Evolutionary conservation across 2,329 filamentous ascomycete genomes (phyloP), one percentile per base, ranked within the genome.

Genomic region (Colletotrichum lupini): DNA sequence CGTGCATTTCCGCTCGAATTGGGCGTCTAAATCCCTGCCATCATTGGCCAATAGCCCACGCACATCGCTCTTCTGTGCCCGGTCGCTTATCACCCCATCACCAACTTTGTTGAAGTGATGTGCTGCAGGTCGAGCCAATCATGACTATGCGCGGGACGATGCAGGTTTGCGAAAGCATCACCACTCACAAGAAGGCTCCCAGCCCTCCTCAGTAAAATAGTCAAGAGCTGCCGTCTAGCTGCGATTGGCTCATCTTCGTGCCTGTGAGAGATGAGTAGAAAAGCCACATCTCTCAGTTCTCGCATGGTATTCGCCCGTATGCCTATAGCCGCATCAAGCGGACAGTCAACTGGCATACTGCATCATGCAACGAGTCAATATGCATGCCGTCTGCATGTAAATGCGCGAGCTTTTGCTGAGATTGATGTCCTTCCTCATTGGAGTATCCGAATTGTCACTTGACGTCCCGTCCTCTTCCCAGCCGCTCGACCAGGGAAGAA

Each of bases 31-130:
- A 64, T 65, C 63, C 62, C 71, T 67, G 62, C 19, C 28, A 4
- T 64, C 30, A 66, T 72, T 72, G 67, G 67, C 63, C 67, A 72
- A 64, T 67, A 60, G 49, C 66, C 63, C 19, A 37, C 28, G 61
- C 35, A 32, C 37, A 57, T 60, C 62, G 58, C 60, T 46, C 42
- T 60, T 61, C 49, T 68, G 63, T 68, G 67, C 32, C 66, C 67
- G 63, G 71, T 74, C 72, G 63, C 63, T 67, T 58, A 64, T 75
- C 67, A 71, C n/a, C n/a, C 74, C 74, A 68, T 75, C 67, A 74
- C 72, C 57, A 66, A 63, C 14, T 42, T 19, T 16, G 32, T 42
- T 42, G 5, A 42, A 42, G 72, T 70, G 72, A 69, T 68, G 56
- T 57, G 63, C 72, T 72, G 68, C 62, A 63, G 37, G 28, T 30